Evolutionary conservation across 2,329 filamentous ascomycete genomes (phyloP), one percentile per base, ranked within the genome.

Genomic region (Zymoseptoria passerinii): DNA sequence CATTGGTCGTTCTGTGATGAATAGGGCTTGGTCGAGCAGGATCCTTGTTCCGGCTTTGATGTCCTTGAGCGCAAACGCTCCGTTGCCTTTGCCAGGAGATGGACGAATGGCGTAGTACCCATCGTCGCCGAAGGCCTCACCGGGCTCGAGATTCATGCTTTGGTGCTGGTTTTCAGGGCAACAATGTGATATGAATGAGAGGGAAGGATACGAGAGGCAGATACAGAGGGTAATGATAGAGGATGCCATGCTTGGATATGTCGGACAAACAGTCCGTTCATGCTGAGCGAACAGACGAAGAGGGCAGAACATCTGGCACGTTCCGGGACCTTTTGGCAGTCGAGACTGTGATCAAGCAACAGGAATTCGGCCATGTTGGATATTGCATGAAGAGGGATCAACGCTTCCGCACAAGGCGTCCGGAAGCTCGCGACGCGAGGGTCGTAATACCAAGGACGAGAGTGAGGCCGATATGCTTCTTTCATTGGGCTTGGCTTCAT

Each of bases 21-120:
- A 48, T 4, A 57, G 50, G n/a, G 58, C 18, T 23, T 51, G 19
- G 23, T 57, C 58, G 10, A 49, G n/a, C 10, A 60, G 52, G 20
- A 60, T 57, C 18, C 28, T 51, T 4, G 58, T 57, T 10, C 58
- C 58, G 18, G 58, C 28, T 50, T n/a, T 8, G 19, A 60, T 52
- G 48, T 48, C 7, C 19, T 48, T 28, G 8, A 57, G 52, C 4
- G 55, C 54, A 27, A 60, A 52, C 18, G 58, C 54, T 16, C 58
- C 52, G 27, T 54, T 29, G 18, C 52, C 54, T 27, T 51, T 54
- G 10, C 52, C 29, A 7, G 48, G 19, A n/a, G 51, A 20, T 28
- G 44, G 28, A 29, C 29, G 18, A 9, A 59, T 50, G 8, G 10
- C 9, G 49, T 59, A 53, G 54, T 53, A 55, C n/a, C 28, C 23